phyloP scores from a whole-genome alignment of 2,329 filamentous ascomycete species.

The Curvularia sp. region DNA sequence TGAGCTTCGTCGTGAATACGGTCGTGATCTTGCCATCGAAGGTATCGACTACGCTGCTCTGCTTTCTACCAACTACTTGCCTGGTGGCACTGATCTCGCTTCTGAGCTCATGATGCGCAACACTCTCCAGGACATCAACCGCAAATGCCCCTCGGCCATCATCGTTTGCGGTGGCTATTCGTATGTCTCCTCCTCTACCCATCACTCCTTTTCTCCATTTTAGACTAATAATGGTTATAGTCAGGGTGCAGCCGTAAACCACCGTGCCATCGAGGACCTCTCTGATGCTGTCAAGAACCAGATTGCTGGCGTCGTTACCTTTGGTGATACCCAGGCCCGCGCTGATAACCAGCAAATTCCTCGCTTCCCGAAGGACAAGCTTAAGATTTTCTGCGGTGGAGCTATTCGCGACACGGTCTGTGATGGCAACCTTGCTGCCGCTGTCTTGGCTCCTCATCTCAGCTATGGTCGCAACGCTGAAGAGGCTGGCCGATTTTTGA shows the following conservation, averaged over 20 bases:
- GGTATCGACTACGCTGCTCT: conserved; percentile 10
- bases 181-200: not conserved
- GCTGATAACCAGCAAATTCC: conserved; percentile 8
- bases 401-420: conserved; percentile 7
- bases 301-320: conserved; percentile 6
- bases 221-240: not conserved
- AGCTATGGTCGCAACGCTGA: conserved; percentile 8
- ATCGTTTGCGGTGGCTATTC: conserved; percentile 10
- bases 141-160: conserved; percentile 2
- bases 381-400: conserved; percentile 9
- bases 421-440: conserved; percentile 8
- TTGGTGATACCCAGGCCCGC: conserved; percentile 6
- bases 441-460: conserved; percentile 8
- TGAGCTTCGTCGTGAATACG: conserved; percentile 10
- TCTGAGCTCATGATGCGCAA: conserved; percentile 8
- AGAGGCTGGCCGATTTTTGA: conserved; percentile 9
- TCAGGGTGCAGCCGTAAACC: conserved; percentile 8
- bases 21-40: conserved; percentile 4
- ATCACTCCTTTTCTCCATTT: not conserved
- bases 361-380: conserved; percentile 6
- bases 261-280: conserved; percentile 10
- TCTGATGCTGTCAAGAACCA: conserved; percentile 7
- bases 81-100: conserved; percentile 7
- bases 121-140: conserved; percentile 3
- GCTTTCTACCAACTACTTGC: conserved; percentile 9